phyloP scores from a whole-genome alignment of 495 filamentous ascomycete genomes.

The Rhizodiscina lignyota region DNA sequence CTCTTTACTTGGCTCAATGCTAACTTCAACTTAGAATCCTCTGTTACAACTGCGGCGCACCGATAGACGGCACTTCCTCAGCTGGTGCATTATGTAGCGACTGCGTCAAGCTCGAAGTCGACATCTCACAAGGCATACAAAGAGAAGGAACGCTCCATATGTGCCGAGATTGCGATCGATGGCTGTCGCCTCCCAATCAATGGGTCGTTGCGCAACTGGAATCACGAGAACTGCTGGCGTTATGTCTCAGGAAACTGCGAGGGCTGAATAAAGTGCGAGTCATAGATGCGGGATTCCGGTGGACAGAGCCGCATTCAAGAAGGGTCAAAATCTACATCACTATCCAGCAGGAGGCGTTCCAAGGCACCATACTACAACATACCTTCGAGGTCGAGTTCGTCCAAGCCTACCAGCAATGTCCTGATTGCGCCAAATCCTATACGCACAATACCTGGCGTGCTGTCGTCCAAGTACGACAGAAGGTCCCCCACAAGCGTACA shows the following conservation, averaged over 20 bases:
- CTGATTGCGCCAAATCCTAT: constrained; percentile 84
- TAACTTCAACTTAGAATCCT: too few relatives aligned
- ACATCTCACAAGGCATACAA: constrained; percentile 85
- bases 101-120: constrained; percentile 82
- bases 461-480: constrained; percentile 83
- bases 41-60: constrained; percentile 84
- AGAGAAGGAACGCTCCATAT: constrained; percentile 67
- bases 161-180: constrained; percentile 85
- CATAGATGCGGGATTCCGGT: constrained; percentile 89
- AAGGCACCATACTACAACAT: constrained; percentile 69
- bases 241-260: constrained; percentile 69
- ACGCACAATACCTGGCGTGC: constrained; percentile 85
- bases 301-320: constrained; percentile 93
- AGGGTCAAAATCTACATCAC: constrained; percentile 86
- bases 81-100: constrained; percentile 84
- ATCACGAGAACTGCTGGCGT: constrained; percentile 73
- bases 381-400: constrained; percentile 88
- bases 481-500: constrained; percentile 92
- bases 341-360: constrained; percentile 53
- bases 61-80: constrained; percentile 79
- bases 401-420: constrained; percentile 76
- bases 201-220: constrained; percentile 76
- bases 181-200: constrained; percentile 69
- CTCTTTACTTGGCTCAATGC: constrained; percentile 21
- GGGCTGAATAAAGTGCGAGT: constrained; percentile 77